Evolutionary conservation across 768 basidiomycete species (phyloP).

Genomic region (Kwoniella sp.): DNA sequence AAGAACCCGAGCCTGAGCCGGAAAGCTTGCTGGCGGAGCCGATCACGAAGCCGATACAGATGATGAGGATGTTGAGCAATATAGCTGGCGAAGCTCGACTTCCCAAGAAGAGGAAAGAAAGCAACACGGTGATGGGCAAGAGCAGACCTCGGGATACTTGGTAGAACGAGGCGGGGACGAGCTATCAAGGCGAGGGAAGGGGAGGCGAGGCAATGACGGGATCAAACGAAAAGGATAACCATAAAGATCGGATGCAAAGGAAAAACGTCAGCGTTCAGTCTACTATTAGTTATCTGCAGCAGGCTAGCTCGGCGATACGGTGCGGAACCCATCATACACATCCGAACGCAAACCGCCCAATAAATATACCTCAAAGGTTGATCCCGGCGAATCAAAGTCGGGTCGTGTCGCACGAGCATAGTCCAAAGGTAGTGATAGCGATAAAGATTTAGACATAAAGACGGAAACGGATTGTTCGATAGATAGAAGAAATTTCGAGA

Average conservation of each 20-base stretch:
- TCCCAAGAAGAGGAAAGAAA: conserved; percentile 12
- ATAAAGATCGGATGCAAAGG: too few species aligned
- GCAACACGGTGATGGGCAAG: conserved; percentile 17
- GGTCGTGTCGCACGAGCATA: too few species aligned
- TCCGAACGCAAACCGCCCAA: too few species aligned
- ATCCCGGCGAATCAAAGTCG: too few species aligned
- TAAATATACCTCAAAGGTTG: too few species aligned
- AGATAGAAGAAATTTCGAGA: neutral
- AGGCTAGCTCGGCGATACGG: neutral
- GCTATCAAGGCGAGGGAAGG: neutral
- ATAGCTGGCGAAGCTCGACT: neutral
- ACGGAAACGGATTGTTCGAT: neutral
- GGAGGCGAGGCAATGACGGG: neutral
- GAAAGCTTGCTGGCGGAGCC: neutral
- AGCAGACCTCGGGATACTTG: conserved; percentile 61
- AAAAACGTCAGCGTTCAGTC: neutral
- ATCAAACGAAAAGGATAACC: neutral
- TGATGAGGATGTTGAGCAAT: conserved; percentile 6
- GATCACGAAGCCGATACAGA: conserved; percentile 10
- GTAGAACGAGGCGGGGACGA: conserved; percentile 77
- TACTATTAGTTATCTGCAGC: neutral
- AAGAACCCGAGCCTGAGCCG: neutral
- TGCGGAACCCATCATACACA: neutral
- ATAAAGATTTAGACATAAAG: neutral
- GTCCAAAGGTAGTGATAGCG: neutral